These are phyloP conservation scores for Lablab purpureus DNA, from an alignment of 306 rosid genomes.

Conservation along the genomic window DNA sequence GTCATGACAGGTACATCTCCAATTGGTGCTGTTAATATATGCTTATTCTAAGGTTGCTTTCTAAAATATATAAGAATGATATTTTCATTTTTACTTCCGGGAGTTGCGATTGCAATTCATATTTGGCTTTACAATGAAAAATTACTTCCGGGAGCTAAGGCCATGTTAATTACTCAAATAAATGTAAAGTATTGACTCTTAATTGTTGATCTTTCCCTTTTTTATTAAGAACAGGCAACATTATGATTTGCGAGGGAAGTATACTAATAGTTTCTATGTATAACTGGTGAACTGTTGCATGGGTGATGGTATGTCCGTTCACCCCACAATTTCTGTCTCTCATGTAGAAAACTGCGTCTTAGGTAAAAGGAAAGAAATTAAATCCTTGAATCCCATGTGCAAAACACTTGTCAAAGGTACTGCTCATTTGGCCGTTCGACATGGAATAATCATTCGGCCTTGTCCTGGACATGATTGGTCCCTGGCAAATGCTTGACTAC, in stretches of 20 bases:
- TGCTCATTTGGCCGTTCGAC: background rate
- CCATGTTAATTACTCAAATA: slow-evolving; percentile 18
- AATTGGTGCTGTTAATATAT: background rate
- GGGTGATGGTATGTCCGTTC: background rate
- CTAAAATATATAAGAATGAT: background rate
- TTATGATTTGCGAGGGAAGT: background rate
- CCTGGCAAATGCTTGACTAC: background rate
- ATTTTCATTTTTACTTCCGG: background rate
- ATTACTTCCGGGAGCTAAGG: slow-evolving; percentile 3
- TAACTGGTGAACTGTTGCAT: background rate
- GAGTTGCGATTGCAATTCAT: background rate
- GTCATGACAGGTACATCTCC: background rate
- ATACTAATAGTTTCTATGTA: background rate
- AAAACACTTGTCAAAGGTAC: background rate
- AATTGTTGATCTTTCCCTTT: background rate
- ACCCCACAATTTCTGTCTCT: background rate
- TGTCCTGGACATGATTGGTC: background rate
- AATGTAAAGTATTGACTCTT: slow-evolving; percentile 16
- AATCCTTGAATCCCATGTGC: background rate
- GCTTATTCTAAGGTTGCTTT: background rate
- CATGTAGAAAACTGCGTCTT: background rate
- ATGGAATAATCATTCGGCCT: background rate
- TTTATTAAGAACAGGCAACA: background rate
- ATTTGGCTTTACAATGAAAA: background rate
- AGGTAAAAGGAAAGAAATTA: background rate